Base-by-base conservation (phyloP, 2,329 filamentous ascomycete genomes). In the Verticillium zaregamsianum region DNA sequence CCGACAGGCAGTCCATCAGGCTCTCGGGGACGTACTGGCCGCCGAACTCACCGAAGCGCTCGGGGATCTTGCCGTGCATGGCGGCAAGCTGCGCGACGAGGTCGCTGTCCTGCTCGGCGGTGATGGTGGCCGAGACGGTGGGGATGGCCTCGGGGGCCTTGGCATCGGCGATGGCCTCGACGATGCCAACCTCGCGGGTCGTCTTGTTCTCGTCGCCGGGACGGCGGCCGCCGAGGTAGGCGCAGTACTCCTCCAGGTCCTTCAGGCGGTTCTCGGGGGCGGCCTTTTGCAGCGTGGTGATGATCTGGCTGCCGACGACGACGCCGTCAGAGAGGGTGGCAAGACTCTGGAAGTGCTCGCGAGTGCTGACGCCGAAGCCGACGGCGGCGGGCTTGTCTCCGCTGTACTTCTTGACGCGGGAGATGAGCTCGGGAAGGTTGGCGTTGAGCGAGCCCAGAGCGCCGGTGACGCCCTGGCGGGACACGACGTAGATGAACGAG, bases 401-500 rank as follows among this genome's bases (percentile, higher is more conserved):
- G 55, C 93, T 97, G 77, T 94, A 97, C 74, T 90, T 89, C 80
- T 97, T 95, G 31, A 99, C 95, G 45, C 92, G 88, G 62, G 86
- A 85, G 62, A 99, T 81, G 40, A 99, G 85, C 59, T 90, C 88
- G 15, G 93, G 92, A 37, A 99, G 85, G 62, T 90, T 89, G 55
- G 88, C 83, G 75, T 92, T 97, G 70, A 99, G 79, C 31, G 87
- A 88, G 37, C 93, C 93, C 1, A 88, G 89, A 15, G 93, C 95
- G 69, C 95, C 95, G 11, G 95, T 99, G 61, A 98, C 94, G 69
- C 95, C 95, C 90, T 97, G 96, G 69, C 94, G 86, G 31, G 94
- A 98, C 61, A 99, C 95, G 64, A 99, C 93, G 75, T 99, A 99
- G 78, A 99, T 96, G 81, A 98, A 99, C 3, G 93, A 97, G 78